phyloP scores from a whole-genome alignment of 2,329 filamentous ascomycete genomes.

The Fusarium sp. region DNA sequence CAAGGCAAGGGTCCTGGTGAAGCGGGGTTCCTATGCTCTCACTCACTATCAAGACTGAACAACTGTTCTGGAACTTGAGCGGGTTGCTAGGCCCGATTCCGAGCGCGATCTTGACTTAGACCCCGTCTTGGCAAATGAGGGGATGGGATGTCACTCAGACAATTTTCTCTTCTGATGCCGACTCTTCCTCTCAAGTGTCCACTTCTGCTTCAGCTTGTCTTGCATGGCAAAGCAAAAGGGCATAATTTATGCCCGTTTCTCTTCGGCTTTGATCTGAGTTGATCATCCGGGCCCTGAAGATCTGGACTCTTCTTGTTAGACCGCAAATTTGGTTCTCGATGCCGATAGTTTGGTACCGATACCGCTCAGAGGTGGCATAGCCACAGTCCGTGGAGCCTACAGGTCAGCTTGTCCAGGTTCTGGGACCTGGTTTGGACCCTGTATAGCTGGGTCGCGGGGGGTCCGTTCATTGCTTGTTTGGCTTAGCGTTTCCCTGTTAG shows the following conservation, averaged over 20 bases:
- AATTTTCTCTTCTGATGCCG: slow-evolving; percentile 20
- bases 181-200: slow-evolving; percentile 9
- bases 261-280: background rate
- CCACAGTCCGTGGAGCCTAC: slow-evolving; percentile 32
- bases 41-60: slow-evolving; percentile 8
- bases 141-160: slow-evolving; percentile 29
- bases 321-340: slow-evolving; percentile 18
- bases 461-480: slow-evolving; percentile 26
- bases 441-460: slow-evolving; percentile 41
- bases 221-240: slow-evolving; percentile 1
- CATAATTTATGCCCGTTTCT: slow-evolving; percentile 1
- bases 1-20: slow-evolving; percentile 34
- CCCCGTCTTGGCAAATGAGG: slow-evolving; percentile 34
- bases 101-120: slow-evolving; percentile 28
- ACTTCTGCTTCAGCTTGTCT: slow-evolving; percentile 7
- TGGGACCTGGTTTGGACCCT: slow-evolving; percentile 41
- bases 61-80: slow-evolving; percentile 30
- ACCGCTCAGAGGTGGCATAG: slow-evolving; percentile 31
- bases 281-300: background rate
- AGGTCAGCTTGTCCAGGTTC: slow-evolving; percentile 45
- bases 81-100: slow-evolving; percentile 33
- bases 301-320: slow-evolving; percentile 13
- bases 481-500: slow-evolving; percentile 37
- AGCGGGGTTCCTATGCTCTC: slow-evolving; percentile 28
- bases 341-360: slow-evolving; percentile 20